A percentile compares a stretch with the other conserved stretches of the same genome.
Evolutionary conservation across 2,329 filamentous ascomycete species (phyloP).

Genomic region (Sordariomycetes sp.): DNA sequence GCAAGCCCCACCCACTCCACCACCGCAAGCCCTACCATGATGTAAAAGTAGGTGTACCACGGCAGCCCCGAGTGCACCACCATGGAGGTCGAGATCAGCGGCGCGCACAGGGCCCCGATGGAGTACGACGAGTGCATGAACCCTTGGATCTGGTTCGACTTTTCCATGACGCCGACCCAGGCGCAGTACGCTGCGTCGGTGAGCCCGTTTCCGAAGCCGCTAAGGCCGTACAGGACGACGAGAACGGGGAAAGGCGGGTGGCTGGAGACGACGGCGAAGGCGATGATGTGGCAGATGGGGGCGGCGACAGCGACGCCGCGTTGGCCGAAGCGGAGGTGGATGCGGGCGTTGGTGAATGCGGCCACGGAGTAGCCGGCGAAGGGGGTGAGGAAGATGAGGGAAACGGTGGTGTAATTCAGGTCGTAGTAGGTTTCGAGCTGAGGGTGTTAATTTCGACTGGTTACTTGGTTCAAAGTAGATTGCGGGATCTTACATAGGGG

Average conservation of each 20-base stretch:
- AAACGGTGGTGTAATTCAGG: slow-evolving; percentile 48
- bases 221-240: slow-evolving; percentile 50
- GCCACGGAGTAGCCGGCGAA: slow-evolving; percentile 52
- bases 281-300: slow-evolving; percentile 47
- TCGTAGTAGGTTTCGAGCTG: slow-evolving; percentile 52
- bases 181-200: slow-evolving; percentile 40
- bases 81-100: slow-evolving; percentile 56
- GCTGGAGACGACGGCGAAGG: slow-evolving; percentile 47
- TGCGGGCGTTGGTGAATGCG: slow-evolving; percentile 47
- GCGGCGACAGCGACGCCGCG: slow-evolving; percentile 55
- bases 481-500: slow-evolving; percentile 19
- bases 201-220: slow-evolving; percentile 58
- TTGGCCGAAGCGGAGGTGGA: slow-evolving; percentile 52
- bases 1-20: slow-evolving; percentile 43
- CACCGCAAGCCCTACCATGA: slow-evolving; percentile 45
- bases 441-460: background rate
- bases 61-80: slow-evolving; percentile 45
- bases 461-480: background rate
- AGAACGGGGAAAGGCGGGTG: slow-evolving; percentile 57
- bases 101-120: slow-evolving; percentile 51
- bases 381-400: slow-evolving; percentile 53
- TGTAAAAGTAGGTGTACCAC: slow-evolving; percentile 63
- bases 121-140: slow-evolving; percentile 58
- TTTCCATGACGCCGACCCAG: slow-evolving; percentile 53
- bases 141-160: slow-evolving; percentile 56